Evolutionary conservation across 2,329 filamentous ascomycete species (phyloP), one percentile per base, ranked within the genome.

Genomic region (Aspergillus persii): DNA sequence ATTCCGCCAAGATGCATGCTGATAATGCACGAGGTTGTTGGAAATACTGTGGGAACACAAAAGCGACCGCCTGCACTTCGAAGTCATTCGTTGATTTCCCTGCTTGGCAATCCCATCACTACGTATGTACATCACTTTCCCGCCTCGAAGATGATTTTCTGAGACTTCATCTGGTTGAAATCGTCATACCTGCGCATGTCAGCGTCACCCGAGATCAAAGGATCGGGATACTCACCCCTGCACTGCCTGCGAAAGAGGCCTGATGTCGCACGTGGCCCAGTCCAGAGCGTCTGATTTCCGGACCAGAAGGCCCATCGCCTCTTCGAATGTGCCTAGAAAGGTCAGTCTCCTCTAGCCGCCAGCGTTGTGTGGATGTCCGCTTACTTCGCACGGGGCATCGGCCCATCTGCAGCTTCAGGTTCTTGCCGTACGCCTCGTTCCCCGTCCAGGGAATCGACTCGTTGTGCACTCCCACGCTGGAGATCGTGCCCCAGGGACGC

Each of bases 401-500:
- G 7, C 89, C 89, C 86, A 91, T 91, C 72, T 90, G 87, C 29
- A 91, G 66, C 49, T 83, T 84, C 59, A 92, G 65, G 60, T 92
- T 92, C 74, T 92, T 92, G 29, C 84, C 75, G 64, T 81, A 81
- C 2, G 83, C 87, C 59, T 90, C 84, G 54, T 80, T 83, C 1
- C 86, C 88, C 41, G 77, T 82, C 82, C 85, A 90, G 1, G 86
- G 85, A 56, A 89, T 85, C 77, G 89, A 86, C 23, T 80, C 84
- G 67, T 89, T 91, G 67, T 92, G 89, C 23, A 91, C 89, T 1
- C 89, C 89, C 55, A 92, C 89, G 68, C 87, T 90, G 58, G 85
- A 87, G 58, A 92, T 88, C 26, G 82, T 82, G 0, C 89, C 89
- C 79, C 87, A 92, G 0, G 89, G 88, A 54, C 89, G 81, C 52